These are phyloP conservation scores for Cercospora sp. DNA, from an alignment of 2,329 filamentous ascomycete genomes.

Conservation along the genomic window DNA sequence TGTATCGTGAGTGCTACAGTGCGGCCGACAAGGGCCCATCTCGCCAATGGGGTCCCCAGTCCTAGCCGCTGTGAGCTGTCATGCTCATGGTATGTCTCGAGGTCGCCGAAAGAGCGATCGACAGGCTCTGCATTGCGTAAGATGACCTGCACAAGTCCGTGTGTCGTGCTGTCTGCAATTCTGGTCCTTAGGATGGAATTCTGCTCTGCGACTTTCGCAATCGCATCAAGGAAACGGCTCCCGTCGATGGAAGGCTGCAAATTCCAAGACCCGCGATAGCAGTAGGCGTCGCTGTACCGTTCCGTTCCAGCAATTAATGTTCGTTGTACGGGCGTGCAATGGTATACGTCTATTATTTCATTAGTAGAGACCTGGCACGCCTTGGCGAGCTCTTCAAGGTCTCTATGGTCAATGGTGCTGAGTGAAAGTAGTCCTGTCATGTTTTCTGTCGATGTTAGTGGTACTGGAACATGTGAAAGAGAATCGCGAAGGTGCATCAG, in stretches of 20 bases:
- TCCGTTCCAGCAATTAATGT: background rate
- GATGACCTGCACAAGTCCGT: background rate
- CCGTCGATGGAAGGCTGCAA: background rate
- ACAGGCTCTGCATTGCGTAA: background rate
- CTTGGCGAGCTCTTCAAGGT: background rate
- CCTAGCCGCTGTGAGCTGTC: background rate
- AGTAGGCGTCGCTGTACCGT: background rate
- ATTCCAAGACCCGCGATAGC: background rate
- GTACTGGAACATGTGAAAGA: background rate
- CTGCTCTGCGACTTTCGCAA: background rate
- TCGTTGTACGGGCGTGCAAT: background rate
- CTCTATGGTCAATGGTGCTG: background rate
- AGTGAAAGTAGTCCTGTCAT: background rate
- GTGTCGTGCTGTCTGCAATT: background rate
- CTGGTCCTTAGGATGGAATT: background rate
- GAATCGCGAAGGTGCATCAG: background rate
- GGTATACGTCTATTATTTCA: background rate
- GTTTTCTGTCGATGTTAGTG: background rate
- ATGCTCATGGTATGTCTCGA: background rate
- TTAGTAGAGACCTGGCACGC: background rate
- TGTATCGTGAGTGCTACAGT: background rate
- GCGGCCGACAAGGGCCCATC: background rate
- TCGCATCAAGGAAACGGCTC: background rate
- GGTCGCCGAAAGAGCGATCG: background rate
- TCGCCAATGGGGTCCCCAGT: background rate